A percentile compares a stretch with the other conserved stretches of the same genome.
phyloP scores from a whole-genome alignment of 495 filamentous ascomycete species.

The Melanomma pulvis-pyrius region DNA sequence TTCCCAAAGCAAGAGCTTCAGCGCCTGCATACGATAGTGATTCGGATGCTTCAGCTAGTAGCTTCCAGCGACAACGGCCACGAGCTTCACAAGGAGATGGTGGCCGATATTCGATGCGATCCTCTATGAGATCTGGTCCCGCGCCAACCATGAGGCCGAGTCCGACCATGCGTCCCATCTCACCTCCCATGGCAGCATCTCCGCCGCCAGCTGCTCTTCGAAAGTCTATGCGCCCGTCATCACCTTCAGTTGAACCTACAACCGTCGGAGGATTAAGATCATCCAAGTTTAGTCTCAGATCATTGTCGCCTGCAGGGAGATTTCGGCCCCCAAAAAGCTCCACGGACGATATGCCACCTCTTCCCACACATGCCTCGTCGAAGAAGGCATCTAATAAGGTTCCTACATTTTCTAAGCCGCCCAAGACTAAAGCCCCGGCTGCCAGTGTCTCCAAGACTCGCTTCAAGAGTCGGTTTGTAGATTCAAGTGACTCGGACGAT shows the following conservation, averaged over 20 bases:
- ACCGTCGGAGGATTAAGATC: conserved; percentile 26
- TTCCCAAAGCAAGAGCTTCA: conserved; percentile 17
- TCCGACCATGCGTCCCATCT: conserved; percentile 21
- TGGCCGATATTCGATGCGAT: conserved; percentile 55
- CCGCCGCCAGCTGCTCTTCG: conserved; percentile 37
- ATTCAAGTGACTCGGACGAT: conserved; percentile 78
- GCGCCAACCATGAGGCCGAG: conserved; percentile 28
- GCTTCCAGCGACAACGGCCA: conserved; percentile 57
- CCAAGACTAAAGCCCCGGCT: conserved; percentile 44
- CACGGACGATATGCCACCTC: conserved; percentile 46
- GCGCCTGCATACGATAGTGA: conserved; percentile 57
- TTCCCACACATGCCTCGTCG: conserved; percentile 52
- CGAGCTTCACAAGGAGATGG: conserved; percentile 41
- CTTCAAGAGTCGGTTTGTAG: conserved; percentile 59
- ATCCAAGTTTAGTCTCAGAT: conserved; percentile 50
- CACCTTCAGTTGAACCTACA: conserved; percentile 40
- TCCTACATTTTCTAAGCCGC: conserved; percentile 50
- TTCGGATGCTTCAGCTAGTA: conserved; percentile 59
- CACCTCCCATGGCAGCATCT: conserved; percentile 3
- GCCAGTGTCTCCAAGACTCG: conserved; percentile 43
- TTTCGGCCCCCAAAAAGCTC: conserved; percentile 14
- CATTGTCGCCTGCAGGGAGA: conserved; percentile 47
- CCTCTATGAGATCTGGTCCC: conserved; percentile 55
- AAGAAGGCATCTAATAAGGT: conserved; percentile 20
- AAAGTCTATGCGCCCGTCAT: conserved; percentile 40